These are phyloP conservation scores for Malus hybrid DNA, from an alignment of 331 rosid genomes.

Conservation along the genomic window DNA sequence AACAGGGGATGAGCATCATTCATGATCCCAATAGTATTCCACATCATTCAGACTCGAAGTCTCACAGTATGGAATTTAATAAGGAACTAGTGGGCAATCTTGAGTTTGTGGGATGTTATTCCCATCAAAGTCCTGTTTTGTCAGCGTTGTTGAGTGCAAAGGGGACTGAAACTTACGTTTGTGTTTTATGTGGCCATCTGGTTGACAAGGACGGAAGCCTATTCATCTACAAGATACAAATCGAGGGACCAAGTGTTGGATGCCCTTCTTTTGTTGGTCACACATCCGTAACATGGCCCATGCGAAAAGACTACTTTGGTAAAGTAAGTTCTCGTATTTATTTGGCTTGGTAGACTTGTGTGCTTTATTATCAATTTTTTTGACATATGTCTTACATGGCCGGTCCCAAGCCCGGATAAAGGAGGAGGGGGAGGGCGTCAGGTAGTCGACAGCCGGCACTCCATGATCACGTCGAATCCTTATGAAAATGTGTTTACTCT, in stretches of 20 bases:
- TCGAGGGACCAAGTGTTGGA: constrained; percentile 46
- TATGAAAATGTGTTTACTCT: constrained; percentile 1
- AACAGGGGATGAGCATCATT: constrained; percentile 16
- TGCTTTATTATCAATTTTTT: neutral
- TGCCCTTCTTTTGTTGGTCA: constrained; percentile 62
- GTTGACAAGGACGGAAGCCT: constrained; percentile 42
- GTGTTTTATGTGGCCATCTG: constrained; percentile 54
- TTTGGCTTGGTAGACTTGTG: neutral
- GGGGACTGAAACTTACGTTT: constrained; percentile 49
- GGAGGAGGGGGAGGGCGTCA: too few species aligned
- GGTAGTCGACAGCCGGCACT: too few species aligned
- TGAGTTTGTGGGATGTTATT: constrained; percentile 66
- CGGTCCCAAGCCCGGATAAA: too few species aligned
- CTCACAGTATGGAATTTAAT: constrained; percentile 26
- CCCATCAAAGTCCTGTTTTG: constrained; percentile 66
- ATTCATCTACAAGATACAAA: constrained; percentile 52
- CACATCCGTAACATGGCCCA: constrained; percentile 49
- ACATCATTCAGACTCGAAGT: constrained; percentile 22
- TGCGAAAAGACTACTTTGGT: constrained; percentile 34
- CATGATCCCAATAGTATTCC: constrained; percentile 24
- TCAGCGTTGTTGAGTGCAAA: constrained; percentile 40
- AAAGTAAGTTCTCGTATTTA: constrained; percentile 46
- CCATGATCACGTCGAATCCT: too few species aligned
- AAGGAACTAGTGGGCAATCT: constrained; percentile 32
- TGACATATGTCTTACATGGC: too few species aligned